Conservation (phyloP, 345 rosid genomes). For the Murraya paniculata region DNA sequence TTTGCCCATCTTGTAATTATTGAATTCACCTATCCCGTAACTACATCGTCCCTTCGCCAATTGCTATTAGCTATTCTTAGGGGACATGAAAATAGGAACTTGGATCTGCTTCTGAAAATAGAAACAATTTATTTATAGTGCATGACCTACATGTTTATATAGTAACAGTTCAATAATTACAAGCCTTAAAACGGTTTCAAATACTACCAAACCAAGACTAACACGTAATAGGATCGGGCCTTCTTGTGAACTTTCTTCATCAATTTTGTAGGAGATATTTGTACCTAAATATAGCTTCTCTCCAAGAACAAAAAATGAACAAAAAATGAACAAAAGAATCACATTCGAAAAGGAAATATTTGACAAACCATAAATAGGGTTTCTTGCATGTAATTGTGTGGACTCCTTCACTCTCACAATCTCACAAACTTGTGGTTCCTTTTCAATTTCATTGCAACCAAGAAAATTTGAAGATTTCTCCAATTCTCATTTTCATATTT, state of each 20-base stretch:
- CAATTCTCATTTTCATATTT: background rate
- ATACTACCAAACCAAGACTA: background rate
- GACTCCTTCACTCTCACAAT: background rate
- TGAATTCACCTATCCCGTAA: background rate
- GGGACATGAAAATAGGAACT: background rate
- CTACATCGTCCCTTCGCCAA: constrained; percentile 1
- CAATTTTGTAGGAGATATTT: background rate
- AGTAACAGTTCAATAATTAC: constrained; percentile 8
- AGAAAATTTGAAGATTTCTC: background rate
- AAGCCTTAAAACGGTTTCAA: constrained; percentile 9
- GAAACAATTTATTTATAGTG: constrained; percentile 11
- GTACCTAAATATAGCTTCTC: background rate
- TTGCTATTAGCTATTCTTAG: background rate
- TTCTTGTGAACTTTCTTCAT: background rate
- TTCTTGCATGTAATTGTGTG: background rate
- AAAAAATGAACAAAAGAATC: background rate
- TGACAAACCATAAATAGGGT: background rate
- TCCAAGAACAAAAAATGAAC: background rate
- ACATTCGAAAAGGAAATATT: background rate
- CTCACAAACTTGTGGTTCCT: background rate
- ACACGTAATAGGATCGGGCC: background rate
- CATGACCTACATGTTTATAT: constrained; percentile 13
- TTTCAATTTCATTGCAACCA: background rate
- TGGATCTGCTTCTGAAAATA: constrained; percentile 7
- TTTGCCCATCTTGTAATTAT: background rate